Evolutionary conservation across 768 basidiomycete genomes (phyloP).

Genomic region (Fibroporia radiculosa): DNA sequence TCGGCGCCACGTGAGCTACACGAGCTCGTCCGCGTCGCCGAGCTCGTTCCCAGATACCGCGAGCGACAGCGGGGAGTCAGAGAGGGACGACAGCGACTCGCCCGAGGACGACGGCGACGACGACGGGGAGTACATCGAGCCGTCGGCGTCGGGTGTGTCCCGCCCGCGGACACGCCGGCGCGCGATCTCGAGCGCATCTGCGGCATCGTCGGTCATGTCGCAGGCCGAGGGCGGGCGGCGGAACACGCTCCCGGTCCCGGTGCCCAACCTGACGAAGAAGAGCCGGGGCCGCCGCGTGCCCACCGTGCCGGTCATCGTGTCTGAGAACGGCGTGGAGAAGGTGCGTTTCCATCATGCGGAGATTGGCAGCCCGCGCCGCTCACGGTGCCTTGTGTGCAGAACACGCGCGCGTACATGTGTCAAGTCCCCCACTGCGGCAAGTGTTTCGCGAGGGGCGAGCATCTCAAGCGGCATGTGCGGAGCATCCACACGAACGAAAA

Average conservation of each 20-base stretch:
- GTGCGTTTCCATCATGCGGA: conserved; percentile 5
- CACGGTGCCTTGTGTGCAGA: conserved; percentile 28
- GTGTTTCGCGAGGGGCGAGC: conserved; percentile 83
- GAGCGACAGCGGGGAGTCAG: conserved; percentile 10
- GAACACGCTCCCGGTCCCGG: conserved; percentile 55
- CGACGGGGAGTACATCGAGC: conserved; percentile 14
- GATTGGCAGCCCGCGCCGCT: background rate
- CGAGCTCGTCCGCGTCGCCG: conserved; percentile 9
- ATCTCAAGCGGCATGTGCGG: conserved; percentile 82
- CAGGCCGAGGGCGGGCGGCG: conserved; percentile 28
- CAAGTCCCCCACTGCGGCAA: conserved; percentile 79
- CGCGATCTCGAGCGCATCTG: conserved; percentile 5
- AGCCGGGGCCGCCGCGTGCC: conserved; percentile 74
- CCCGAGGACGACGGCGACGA: conserved; percentile 8
- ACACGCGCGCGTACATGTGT: conserved; percentile 50
- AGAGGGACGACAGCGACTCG: conserved; percentile 3
- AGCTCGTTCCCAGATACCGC: conserved; percentile 1
- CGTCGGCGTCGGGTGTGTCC: background rate
- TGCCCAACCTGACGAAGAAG: conserved; percentile 75
- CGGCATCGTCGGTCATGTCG: conserved; percentile 5
- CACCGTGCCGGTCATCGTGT: conserved; percentile 29
- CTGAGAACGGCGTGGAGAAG: conserved; percentile 21
- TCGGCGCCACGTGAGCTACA: conserved; percentile 11
- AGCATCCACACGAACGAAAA: conserved; percentile 91
- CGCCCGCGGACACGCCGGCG: conserved; percentile 10